Base-by-base conservation (phyloP, 768 basidiomycete species). In the Phaeotremella fagi region DNA sequence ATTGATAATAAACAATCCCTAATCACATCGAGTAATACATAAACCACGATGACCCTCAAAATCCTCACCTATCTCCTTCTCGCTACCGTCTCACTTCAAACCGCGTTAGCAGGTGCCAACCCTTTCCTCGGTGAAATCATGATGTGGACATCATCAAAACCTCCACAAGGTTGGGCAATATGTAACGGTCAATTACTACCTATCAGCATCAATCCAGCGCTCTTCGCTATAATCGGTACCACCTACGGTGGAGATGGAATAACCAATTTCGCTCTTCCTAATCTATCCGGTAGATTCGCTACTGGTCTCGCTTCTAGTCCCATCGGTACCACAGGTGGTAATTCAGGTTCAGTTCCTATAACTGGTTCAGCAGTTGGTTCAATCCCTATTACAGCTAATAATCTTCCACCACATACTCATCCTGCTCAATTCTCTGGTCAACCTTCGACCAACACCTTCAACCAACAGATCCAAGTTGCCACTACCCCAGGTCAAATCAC, bases 171-270 rank as follows among this genome's bases (percentile, higher is more conserved):
- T 14, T 50, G 48, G 48, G 31, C 11, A 41, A 12, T 26, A 18
- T 50, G 48, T 23, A 20, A 50, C 36, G 48, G 48, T 15, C 18
- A 4, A 16, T 4, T 43, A 5, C 48, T 50, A 20, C 48, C 33
- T 3, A 50, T 50, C 36, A 20, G 12, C 5, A 14, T 37, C 4
- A 9, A 50, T 23, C 4, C 3, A 25, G 48, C 33, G 15, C 20
- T 50, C 3, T 50, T 11, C 23, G 4, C 4, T 23, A 4, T 50
- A 11, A 29, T 50, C 48, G 48, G 48, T 12, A 50, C 48, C 3
- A 50, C 15, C 18, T 50, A 50, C 33, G 48, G 48, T 20, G 48
- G 48, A 5, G 23, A 50, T 41, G 48, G 48, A 3, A 9, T 3
- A 4, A 43, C 3, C 12, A 38, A 4, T 41, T 50, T 50, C 33